Evolutionary conservation across 2,329 filamentous ascomycete species (phyloP), one percentile per base, ranked within the genome.

Genomic region (Aspergillus fumigatus): DNA sequence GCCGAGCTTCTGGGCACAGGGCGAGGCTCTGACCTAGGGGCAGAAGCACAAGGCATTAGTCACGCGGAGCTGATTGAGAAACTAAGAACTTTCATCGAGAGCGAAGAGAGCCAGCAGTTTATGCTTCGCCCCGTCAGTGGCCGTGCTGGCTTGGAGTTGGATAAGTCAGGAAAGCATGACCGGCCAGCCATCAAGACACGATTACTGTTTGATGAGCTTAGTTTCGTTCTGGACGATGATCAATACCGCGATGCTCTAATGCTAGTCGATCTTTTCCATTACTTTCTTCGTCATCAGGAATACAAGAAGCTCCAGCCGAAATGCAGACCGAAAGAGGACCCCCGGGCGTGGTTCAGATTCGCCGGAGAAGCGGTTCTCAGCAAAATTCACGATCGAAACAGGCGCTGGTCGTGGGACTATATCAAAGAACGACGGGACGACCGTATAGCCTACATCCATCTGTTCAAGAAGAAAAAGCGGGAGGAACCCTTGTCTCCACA

Each of bases 191-290:
- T 94, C 78, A 97, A 97, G 74, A 90, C 92, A 27, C 89, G 89
- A 41, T 77, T 99, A 19, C 78, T 97, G 1, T 99, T 99, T 66
- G 93, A 99, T 69, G 95, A 99, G 70, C 92, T 99, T 57, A 94
- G 95, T 51, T 88, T 99, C 61, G 90, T 97, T n/a, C 82, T 99
- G 32, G 95, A 99, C 65, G 93, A 99, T 63, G 86, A 97, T 63
- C 94, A 99, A 72, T 99, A 99, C 70, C 89, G 95, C 29, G 94
- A 99, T 75, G 91, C 88, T 4, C 78, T 99, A 57, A 99, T 99
- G 94, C 89, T 99, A 79, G 89, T 97, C 1, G 94, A 99, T 70
- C 80, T 97, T 2, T 99, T 99, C 79, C 94, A 99, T 73, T 97
- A 96, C 75, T 99, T 97, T 73, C 89, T 97, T 65, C 88, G 93